Evolutionary conservation across 2,329 filamentous ascomycete species (phyloP), one percentile per base, ranked within the genome.

Genomic region (Pestalotiopsis sp.): DNA sequence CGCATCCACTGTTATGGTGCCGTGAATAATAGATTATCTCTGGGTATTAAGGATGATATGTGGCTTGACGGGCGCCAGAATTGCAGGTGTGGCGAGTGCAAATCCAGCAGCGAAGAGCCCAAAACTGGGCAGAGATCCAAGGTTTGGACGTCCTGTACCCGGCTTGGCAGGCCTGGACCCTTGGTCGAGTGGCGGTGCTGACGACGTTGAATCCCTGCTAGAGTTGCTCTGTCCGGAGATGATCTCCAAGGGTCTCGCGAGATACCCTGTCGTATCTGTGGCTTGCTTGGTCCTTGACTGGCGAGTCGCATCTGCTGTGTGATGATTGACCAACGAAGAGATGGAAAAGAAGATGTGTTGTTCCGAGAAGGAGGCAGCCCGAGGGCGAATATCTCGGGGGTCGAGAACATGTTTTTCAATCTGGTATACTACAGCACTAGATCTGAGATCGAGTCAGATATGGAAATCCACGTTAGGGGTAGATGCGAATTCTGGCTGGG

Each of bases 101-200:
- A 66, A 45, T 6, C n/a, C 69, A 1, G 58, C 71, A 74, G 71
- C 38, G 65, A 45, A 68, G 49, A n/a, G 39, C 36, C n/a, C 68
- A 74, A 77, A 76, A 74, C 74, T 75, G 68, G 75, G 72, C 71
- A 74, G 70, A 71, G 68, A n/a, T 17, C 59, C 68, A 70, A 69
- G 71, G 70, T 67, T 70, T 11, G 17, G 57, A 59, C 57, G 14
- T 52, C 45, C 14, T 17, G 60, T 67, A 72, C 45, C 72, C 64
- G 55, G 55, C 67, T n/a, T 61, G 38, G 66, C 64, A 68, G 14
- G 31, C 36, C 23, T 68, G 64, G 64, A 68, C 66, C 71, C 70
- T 71, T 69, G 68, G 70, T 69, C 69, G 71, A 73, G 76, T 77
- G 76, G 76, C 75, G 75, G 76, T 77, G 76, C 76, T 72, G 67